Percentiles rank a stretch among this genome's conserved stretches.
phyloP scores from a whole-genome alignment of 768 basidiomycete species.

The Tylopilus balloui region DNA sequence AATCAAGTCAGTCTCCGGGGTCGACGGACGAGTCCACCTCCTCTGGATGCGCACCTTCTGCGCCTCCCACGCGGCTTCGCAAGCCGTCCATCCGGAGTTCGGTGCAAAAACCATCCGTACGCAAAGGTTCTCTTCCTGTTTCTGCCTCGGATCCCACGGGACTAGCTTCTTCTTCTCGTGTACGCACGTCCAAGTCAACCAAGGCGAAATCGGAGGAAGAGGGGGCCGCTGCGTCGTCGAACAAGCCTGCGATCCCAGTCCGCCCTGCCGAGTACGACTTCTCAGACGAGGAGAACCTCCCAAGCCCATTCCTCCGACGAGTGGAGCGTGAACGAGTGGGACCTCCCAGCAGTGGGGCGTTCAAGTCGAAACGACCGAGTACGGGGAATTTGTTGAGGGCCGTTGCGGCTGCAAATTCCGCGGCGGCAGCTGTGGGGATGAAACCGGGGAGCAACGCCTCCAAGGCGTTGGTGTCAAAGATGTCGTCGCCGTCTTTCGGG shows the following conservation, averaged over 20 bases:
- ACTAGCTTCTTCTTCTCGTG: constrained; percentile 20
- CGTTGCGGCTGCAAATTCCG: constrained; percentile 54
- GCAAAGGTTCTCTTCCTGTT: constrained; percentile 27
- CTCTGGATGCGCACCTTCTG: constrained; percentile 16
- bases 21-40: constrained; percentile 24
- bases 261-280: constrained; percentile 56
- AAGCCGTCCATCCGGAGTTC: constrained; percentile 53
- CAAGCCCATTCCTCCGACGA: constrained; percentile 75
- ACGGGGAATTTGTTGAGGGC: constrained; percentile 53
- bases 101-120: constrained; percentile 28
- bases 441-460: constrained; percentile 16
- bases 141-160: constrained; percentile 41
- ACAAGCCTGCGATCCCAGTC: constrained; percentile 15
- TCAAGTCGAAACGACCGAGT: constrained; percentile 41
- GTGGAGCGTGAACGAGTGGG: constrained; percentile 35
- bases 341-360: constrained; percentile 4
- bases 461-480: constrained; percentile 10
- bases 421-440: constrained; percentile 19
- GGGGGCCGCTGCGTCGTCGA: neutral
- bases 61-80: constrained; percentile 48
- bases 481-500: constrained; percentile 11
- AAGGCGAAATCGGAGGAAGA: constrained; percentile 11
- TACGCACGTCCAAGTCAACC: constrained; percentile 14
- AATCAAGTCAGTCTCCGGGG: constrained; percentile 24
- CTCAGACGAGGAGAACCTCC: constrained; percentile 78